A percentile compares a stretch with the other conserved stretches of the same genome.
Evolutionary conservation across 306 rosid genomes (phyloP).

Genomic region (Rubus parviflorus): DNA sequence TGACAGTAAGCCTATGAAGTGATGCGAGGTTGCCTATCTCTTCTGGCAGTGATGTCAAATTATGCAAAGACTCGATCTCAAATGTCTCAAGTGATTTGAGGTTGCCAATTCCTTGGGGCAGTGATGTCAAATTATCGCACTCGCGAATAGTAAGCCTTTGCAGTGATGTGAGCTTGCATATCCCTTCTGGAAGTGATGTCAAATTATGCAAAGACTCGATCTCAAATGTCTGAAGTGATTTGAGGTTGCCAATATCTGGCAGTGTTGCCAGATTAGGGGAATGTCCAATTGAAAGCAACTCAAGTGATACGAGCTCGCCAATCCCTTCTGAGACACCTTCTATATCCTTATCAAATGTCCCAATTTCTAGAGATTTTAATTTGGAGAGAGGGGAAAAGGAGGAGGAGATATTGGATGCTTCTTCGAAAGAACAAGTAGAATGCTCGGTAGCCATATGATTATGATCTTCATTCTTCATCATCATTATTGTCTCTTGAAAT

Average conservation of each 20-base stretch:
- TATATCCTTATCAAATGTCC: not conserved
- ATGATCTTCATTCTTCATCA: not conserved
- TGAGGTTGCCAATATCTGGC: not conserved
- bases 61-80: too few relatives aligned
- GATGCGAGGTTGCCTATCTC: too few relatives aligned
- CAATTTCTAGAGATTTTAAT: conserved; percentile 12
- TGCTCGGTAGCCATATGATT: too few relatives aligned
- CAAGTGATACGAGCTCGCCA: conserved; percentile 6
- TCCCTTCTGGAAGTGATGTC: too few relatives aligned
- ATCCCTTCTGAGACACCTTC: conserved; percentile 8
- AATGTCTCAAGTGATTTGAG: not conserved
- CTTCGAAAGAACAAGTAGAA: too few relatives aligned
- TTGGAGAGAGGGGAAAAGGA: conserved; percentile 11
- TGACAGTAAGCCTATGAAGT: conserved; percentile 7
- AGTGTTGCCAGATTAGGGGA: not conserved
- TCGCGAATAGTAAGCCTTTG: not conserved
- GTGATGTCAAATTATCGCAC: conserved; percentile 4
- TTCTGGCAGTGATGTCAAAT: too few relatives aligned
- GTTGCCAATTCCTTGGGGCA: conserved; percentile 8
- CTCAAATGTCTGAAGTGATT: not conserved
- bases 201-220: too few relatives aligned
- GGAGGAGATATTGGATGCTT: too few relatives aligned
- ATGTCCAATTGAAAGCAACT: not conserved
- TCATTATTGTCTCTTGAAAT: not conserved
- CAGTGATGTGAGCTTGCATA: not conserved